Base-by-base conservation (phyloP, 2,329 filamentous ascomycete genomes). In the Colletotrichum lupini region DNA sequence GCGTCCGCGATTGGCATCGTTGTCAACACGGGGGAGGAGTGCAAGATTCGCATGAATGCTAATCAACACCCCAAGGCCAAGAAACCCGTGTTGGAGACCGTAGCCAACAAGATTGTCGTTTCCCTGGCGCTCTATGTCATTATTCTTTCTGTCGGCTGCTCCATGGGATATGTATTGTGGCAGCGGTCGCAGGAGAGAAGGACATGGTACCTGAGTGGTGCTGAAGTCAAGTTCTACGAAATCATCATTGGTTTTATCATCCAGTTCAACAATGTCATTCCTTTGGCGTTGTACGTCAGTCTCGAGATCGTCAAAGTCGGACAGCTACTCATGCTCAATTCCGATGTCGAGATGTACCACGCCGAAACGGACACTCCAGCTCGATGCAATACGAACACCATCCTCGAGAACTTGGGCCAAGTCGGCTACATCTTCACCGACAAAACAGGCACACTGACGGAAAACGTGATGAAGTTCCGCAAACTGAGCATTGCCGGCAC, bases 231-330 rank as follows among this genome's bases (percentile, higher is more conserved):
- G 1, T 93, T 94, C 77, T 90, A 94, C 76, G 92, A 95, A 42
- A 95, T 97, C 73, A 92, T 98, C 76, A 92, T 96, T 32, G 95
- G 94, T 0, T 98, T 95, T 80, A 91, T 97, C 76, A 98, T 98
- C 83, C 96, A 98, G 91, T 97, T 97, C 84, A 98, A 98, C 82
- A 98, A 97, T 52, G 91, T 98, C 83, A 95, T 98, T 72, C 96
- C 96, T 0, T 88, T 98, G 19, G 95, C 95, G 0, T 88, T 98
- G 0, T 98, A 98, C 77, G 94, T 98, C 77, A 97, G 92, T 80
- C 86, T 98, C 81, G 95, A 98, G 76, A 87, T 97, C 72, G 92
- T 97, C 81, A 97, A 97, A 81, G 86, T 97, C 8, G 93, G 89
- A 4, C 89, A 91, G 79, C 92, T 97, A 87, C 87, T 95, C 69